phyloP scores from a whole-genome alignment of 1,139 yeast species.

The Yamadazyma conglobata region DNA sequence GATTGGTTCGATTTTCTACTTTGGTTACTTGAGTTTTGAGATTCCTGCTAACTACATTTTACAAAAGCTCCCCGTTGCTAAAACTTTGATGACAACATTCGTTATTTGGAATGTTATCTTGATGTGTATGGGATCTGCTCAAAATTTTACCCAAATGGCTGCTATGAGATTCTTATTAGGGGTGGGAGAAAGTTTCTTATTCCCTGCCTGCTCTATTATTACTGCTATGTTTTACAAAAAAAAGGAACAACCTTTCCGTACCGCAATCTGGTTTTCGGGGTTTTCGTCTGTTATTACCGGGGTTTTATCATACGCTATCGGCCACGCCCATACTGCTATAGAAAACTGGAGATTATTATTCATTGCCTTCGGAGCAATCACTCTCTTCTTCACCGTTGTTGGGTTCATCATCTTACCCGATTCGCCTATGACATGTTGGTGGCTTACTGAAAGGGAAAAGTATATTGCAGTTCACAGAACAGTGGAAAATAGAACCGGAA shows the following conservation, averaged over 20 bases:
- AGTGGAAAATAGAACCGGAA: conserved; percentile 28
- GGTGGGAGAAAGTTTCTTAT: conserved; percentile 14
- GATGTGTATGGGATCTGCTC: conserved; percentile 14
- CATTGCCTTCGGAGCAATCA: conserved; percentile 13
- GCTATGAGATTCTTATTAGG: conserved; percentile 17
- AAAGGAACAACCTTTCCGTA: conserved; percentile 15
- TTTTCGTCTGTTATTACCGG: conserved; percentile 17
- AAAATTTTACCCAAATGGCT: conserved; percentile 13
- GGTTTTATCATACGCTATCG: conserved; percentile 16
- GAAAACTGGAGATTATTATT: conserved; percentile 18
- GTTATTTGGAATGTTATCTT: conserved; percentile 15
- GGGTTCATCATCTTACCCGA: conserved; percentile 15
- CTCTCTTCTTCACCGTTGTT: conserved; percentile 11
- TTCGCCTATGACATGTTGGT: conserved; percentile 21
- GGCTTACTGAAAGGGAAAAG: conserved; percentile 19
- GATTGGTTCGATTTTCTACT: conserved; percentile 18
- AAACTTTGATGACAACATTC: conserved; percentile 12
- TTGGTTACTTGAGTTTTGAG: conserved; percentile 16
- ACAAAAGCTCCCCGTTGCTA: conserved; percentile 16
- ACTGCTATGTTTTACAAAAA: conserved; percentile 15
- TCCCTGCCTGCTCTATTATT: conserved; percentile 14
- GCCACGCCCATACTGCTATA: conserved; percentile 12
- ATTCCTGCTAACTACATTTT: conserved; percentile 14
- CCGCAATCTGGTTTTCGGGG: conserved; percentile 16
- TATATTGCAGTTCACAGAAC: conserved; percentile 16